Percentiles rank a stretch among this genome's conserved stretches.
These are phyloP conservation scores for Calonectria hawksworthii DNA, from an alignment of 2,329 filamentous ascomycete species.

Conservation along the genomic window DNA sequence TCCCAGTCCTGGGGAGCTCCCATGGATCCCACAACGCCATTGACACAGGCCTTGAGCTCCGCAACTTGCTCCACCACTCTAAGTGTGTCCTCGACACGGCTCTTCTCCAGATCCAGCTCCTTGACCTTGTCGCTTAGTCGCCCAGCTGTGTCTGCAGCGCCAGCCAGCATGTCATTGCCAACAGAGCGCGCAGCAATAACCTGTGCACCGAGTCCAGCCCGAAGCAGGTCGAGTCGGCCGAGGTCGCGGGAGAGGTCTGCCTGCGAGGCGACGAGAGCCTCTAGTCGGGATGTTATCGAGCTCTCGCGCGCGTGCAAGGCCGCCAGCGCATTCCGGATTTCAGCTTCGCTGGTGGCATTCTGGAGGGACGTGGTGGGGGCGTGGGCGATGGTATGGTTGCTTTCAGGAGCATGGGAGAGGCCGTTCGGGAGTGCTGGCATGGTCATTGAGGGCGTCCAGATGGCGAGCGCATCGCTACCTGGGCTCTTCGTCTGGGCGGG, in stretches of 20 bases:
- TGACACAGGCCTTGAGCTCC: conserved; percentile 95
- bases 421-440: conserved; percentile 65
- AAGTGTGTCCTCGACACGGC: conserved; percentile 89
- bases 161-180: conserved; percentile 90
- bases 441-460: conserved; percentile 55
- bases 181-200: conserved; percentile 86
- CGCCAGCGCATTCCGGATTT: conserved; percentile 83
- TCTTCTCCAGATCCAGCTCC: conserved; percentile 90
- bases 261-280: conserved; percentile 84
- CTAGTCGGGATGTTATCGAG: conserved; percentile 79
- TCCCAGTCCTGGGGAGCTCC: conserved; percentile 99
- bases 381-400: conserved; percentile 49
- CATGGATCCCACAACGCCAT: conserved; percentile 96
- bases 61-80: conserved; percentile 95
- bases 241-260: conserved; percentile 90
- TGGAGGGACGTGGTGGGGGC: conserved; percentile 62
- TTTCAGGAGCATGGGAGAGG: conserved; percentile 52
- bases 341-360: conserved; percentile 80
- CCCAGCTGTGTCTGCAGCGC: conserved; percentile 86
- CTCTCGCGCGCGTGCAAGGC: conserved; percentile 83
- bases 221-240: conserved; percentile 87
- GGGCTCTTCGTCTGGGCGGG: conserved; percentile 35
- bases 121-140: conserved; percentile 90
- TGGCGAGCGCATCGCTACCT: conserved; percentile 59
- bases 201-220: conserved; percentile 89